These are phyloP conservation scores for Logfia minima DNA, from an alignment of 129 eudicot genomes.

Conservation along the genomic window DNA sequence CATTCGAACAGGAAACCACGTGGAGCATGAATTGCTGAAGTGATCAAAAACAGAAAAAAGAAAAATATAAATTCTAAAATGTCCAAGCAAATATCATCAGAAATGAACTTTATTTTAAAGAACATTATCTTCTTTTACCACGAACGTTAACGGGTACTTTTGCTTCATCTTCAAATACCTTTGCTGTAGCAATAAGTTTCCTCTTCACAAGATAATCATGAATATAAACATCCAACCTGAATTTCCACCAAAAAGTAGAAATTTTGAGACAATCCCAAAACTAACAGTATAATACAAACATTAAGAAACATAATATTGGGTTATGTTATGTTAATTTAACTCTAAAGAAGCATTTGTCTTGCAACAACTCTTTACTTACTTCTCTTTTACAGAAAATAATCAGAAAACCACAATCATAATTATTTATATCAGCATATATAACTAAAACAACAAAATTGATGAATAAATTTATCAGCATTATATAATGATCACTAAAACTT, in stretches of 20 bases:
- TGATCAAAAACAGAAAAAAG: conserved; percentile 10
- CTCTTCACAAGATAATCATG: conserved; percentile 67
- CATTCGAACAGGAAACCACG: conserved; percentile 67
- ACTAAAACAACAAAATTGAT: neutral
- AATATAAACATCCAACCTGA: conserved; percentile 71
- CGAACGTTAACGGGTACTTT: conserved; percentile 45
- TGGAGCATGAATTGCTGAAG: conserved; percentile 62
- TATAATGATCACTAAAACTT: conserved; percentile 7
- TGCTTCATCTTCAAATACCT: conserved; percentile 61
- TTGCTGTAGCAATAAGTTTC: conserved; percentile 40
- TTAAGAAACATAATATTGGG: neutral
- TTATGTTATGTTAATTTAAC: neutral
- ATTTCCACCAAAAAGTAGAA: conserved; percentile 22
- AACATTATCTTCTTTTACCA: conserved; percentile 37
- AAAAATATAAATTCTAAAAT: neutral
- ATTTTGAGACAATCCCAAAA: neutral
- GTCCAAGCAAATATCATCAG: neutral
- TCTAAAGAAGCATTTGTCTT: conserved; percentile 5
- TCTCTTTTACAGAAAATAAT: neutral
- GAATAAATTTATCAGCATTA: neutral
- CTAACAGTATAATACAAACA: neutral
- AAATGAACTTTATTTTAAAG: neutral
- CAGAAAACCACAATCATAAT: conserved; percentile 3
- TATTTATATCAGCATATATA: neutral
- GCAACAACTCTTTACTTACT: neutral